These are phyloP conservation scores for Trichoderma cornu-damae DNA, from an alignment of 2,329 filamentous ascomycete genomes.

Conservation along the genomic window DNA sequence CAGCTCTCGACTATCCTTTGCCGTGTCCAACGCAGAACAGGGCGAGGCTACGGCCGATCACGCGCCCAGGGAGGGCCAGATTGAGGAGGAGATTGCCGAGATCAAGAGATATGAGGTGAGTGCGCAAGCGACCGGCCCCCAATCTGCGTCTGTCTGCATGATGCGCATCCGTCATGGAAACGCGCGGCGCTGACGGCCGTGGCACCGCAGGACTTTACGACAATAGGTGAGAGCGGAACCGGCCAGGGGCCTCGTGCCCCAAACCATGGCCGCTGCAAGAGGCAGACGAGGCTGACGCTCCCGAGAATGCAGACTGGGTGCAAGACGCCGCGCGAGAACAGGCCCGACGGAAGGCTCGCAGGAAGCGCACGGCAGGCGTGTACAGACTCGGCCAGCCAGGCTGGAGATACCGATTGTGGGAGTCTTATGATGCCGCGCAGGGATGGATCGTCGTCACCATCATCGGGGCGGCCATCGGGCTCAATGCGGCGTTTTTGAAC, in stretches of 20 bases:
- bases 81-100: constrained; percentile 92
- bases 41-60: constrained; percentile 51
- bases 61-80: constrained; percentile 58
- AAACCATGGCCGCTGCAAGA: constrained; percentile 1
- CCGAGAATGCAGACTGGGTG: constrained; percentile 68
- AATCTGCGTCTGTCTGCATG: not conserved
- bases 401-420: constrained; percentile 76
- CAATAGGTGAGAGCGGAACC: constrained; percentile 59
- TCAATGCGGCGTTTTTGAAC: constrained; percentile 89
- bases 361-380: constrained; percentile 65
- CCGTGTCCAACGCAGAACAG: constrained; percentile 59
- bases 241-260: not conserved
- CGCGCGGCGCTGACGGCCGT: constrained; percentile 19
- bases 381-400: constrained; percentile 64
- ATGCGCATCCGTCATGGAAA: too few relatives aligned
- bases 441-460: constrained; percentile 97
- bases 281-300: constrained; percentile 31
- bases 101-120: constrained; percentile 90
- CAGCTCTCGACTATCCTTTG: constrained; percentile 61
- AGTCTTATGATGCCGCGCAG: constrained; percentile 92
- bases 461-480: constrained; percentile 83
- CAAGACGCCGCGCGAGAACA: constrained; percentile 94
- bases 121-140: too few relatives aligned
- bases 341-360: constrained; percentile 68
- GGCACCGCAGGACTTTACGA: constrained; percentile 73